A percentile compares a stretch with the other conserved stretches of the same genome.
Conservation (phyloP, 768 basidiomycete species). For the Xerocomellus amylosporus region DNA sequence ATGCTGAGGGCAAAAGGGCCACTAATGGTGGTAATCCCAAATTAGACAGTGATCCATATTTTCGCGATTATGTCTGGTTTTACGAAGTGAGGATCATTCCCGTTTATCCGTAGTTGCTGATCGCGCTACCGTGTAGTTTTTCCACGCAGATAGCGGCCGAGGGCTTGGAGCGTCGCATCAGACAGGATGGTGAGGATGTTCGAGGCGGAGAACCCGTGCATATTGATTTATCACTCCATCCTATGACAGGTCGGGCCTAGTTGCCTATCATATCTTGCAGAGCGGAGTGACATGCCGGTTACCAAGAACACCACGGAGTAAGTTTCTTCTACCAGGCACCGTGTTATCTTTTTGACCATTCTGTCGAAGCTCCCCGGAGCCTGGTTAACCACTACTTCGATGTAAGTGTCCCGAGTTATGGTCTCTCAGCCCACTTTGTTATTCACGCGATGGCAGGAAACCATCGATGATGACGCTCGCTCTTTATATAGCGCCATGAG, state of each 20-base stretch:
- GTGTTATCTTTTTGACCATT: slow-evolving; percentile 5
- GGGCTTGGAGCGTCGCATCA: slow-evolving; percentile 98
- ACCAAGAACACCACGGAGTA: slow-evolving; percentile 92
- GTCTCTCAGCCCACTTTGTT: not conserved
- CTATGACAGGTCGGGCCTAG: slow-evolving; percentile 70
- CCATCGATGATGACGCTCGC: slow-evolving; percentile 65
- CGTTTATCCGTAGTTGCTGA: not conserved
- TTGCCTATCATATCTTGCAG: slow-evolving; percentile 89
- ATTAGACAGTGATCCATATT: slow-evolving; percentile 89
- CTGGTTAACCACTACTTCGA: slow-evolving; percentile 93
- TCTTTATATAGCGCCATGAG: slow-evolving; percentile 63
- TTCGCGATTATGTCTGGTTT: slow-evolving; percentile 96
- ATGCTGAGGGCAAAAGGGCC: slow-evolving; percentile 80
- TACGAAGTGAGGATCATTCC: slow-evolving; percentile 61
- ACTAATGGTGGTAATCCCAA: slow-evolving; percentile 88
- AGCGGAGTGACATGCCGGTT: slow-evolving; percentile 85
- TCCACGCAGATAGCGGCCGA: slow-evolving; percentile 90
- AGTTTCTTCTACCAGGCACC: slow-evolving; percentile 28
- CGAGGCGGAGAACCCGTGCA: no score
- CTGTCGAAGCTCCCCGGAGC: slow-evolving; percentile 70
- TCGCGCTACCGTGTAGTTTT: slow-evolving; percentile 54
- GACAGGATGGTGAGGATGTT: slow-evolving; percentile 77
- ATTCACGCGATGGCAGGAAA: slow-evolving; percentile 49
- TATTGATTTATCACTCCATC: not conserved
- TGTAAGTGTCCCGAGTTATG: slow-evolving; percentile 44